Evolutionary conservation across 805 yeast genomes (phyloP).

Genomic region (Debaryomyces prosopidis): DNA sequence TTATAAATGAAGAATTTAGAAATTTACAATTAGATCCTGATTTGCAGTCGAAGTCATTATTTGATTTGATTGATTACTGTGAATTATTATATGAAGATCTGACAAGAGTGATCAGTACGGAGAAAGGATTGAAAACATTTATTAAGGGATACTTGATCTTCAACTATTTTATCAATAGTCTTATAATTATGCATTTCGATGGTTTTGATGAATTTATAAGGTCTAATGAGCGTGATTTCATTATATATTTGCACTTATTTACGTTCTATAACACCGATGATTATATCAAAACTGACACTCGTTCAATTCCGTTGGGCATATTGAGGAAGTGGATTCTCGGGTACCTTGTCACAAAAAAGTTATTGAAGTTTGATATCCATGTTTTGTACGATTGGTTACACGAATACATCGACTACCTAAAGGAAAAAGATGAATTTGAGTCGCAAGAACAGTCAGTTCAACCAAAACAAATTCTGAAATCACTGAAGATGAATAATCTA

Average conservation of each 20-base stretch:
- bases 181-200: conserved; percentile 41
- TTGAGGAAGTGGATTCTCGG: conserved; percentile 24
- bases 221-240: conserved; percentile 36
- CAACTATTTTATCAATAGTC: conserved; percentile 43
- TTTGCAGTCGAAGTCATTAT: conserved; percentile 32
- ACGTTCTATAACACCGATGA: conserved; percentile 38
- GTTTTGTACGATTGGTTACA: conserved; percentile 40
- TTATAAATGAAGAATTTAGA: conserved; percentile 37
- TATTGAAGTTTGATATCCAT: conserved; percentile 34
- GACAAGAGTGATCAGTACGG: conserved; percentile 11
- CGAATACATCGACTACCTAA: conserved; percentile 38
- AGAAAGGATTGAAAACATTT: conserved; percentile 23
- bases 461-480: conserved; percentile 1
- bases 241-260: conserved; percentile 42
- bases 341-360: conserved; percentile 28
- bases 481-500: conserved; percentile 5
- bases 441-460: not conserved
- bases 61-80: conserved; percentile 44
- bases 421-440: conserved; percentile 22
- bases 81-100: conserved; percentile 37
- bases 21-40: conserved; percentile 33
- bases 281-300: conserved; percentile 17
- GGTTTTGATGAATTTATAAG: conserved; percentile 43
- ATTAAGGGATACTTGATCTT: conserved; percentile 41
- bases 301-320: conserved; percentile 18